Base-by-base conservation (phyloP, 495 filamentous ascomycete genomes). In the Thermothielavioides terrestris region DNA sequence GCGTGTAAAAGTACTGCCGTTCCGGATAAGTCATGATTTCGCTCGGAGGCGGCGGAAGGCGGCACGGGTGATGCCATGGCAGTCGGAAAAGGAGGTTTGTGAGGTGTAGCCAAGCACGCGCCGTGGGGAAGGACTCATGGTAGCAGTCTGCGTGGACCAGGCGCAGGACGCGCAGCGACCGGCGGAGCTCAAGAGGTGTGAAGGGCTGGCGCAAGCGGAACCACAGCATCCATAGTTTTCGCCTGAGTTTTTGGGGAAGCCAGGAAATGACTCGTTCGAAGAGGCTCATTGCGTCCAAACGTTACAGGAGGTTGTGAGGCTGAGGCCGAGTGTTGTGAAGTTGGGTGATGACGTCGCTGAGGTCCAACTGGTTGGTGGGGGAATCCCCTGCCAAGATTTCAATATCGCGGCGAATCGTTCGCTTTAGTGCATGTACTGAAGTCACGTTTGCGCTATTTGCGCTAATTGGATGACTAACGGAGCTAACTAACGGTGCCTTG, bases 41-140 rank as follows among this genome's bases (percentile, higher is more conserved):
- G 42, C 42, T 35, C 11, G 30, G 42, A 5, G 42, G 20, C 11
- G 28, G 42, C 11, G 42, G 42, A 20, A 45, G 30, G 30, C 5
- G 30, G 42, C 30, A 45, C 10, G 42, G 20, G 42, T 45, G 30
- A 35, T 35, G 15, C 30, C 42, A 45, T 30, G 42, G 42, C 30
- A 34, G 42, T 21, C 20, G 30, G 42, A 45, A 45, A 6, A 45
- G 30, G 42, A 45, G 42, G 30, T 30, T 28, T 30, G 42, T 20
- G 30, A 45, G 30, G 15, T 45, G 20, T 14, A 45, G 42, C 20
- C 42, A 45, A 45, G 42, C 42, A 45, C 42, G 42, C 42, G 20
- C 42, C 11, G 30, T 12, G 20, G 42, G 42, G 42, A 45, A 45
- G 20, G 42, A 45, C 15, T 44, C 42, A 21, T 45, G 42, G 30